These are phyloP conservation scores for Clitopilus hobsonii DNA, from an alignment of 768 basidiomycete genomes.

Conservation along the genomic window DNA sequence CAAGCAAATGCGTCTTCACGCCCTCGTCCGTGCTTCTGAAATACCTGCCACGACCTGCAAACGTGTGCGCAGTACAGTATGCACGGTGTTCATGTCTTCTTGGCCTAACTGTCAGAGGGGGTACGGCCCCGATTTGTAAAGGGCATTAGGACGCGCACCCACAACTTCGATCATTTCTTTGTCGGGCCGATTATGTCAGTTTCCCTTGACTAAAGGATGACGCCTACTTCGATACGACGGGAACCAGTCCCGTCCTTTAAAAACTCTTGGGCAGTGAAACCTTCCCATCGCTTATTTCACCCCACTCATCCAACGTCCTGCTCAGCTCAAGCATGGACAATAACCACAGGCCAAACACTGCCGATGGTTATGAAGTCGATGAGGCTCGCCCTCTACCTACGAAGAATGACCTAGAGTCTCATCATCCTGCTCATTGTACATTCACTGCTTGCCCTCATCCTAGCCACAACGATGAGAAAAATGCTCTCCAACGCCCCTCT, in stretches of 20 bases:
- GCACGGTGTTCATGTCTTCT: not conserved
- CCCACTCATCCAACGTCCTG: not conserved
- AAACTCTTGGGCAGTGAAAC: not conserved
- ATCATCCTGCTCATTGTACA: not conserved
- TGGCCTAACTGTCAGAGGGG: not conserved
- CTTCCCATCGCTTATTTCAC: not conserved
- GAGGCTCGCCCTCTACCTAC: constrained; percentile 6
- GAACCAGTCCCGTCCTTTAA: not conserved
- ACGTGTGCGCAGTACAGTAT: not conserved
- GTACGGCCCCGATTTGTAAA: not conserved
- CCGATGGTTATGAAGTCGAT: not conserved
- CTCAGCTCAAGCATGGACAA: not conserved
- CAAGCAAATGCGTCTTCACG: not conserved
- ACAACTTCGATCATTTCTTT: not conserved
- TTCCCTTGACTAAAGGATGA: not conserved
- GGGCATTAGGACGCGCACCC: not conserved
- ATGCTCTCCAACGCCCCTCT: not conserved
- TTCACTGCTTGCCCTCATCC: not conserved
- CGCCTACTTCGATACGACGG: not conserved
- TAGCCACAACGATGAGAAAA: not conserved
- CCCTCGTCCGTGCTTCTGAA: not conserved
- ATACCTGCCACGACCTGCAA: too few species aligned
- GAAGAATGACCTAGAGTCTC: constrained; percentile 8
- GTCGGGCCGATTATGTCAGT: constrained; percentile 1
- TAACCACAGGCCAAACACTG: not conserved